Evolutionary conservation across 2,329 filamentous ascomycete genomes (phyloP).

Genomic region (Sordariomycetes sp.): DNA sequence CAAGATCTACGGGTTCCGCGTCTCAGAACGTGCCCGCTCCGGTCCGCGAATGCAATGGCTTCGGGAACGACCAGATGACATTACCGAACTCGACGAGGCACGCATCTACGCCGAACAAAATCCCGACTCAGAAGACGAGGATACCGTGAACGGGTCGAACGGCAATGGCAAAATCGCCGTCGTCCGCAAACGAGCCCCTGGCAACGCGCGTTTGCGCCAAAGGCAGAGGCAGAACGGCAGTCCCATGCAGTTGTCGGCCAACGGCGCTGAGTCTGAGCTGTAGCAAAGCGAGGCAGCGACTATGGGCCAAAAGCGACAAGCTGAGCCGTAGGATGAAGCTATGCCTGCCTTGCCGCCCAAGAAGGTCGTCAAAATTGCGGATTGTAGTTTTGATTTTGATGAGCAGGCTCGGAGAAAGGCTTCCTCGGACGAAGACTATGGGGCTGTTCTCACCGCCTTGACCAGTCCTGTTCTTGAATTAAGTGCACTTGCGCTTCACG

Average conservation of each 20-base stretch:
- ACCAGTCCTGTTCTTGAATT: no score
- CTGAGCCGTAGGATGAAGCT: no score
- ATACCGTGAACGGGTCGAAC: conserved; percentile 29
- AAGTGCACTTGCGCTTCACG: no score
- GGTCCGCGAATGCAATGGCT: conserved; percentile 97
- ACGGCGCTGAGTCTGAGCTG: conserved; percentile 49
- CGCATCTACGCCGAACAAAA: conserved; percentile 42
- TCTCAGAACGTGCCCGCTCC: conserved; percentile 80
- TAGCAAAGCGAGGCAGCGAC: conserved; percentile 14
- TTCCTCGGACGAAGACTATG: no score
- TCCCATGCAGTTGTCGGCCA: conserved; percentile 46
- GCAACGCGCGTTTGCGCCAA: conserved; percentile 29
- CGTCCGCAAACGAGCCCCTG: conserved; percentile 33
- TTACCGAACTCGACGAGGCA: conserved; percentile 80
- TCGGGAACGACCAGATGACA: conserved; percentile 69
- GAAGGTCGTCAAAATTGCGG: no score
- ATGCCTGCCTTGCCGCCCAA: no score
- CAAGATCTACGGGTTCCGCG: conserved; percentile 91
- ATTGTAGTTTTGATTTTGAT: no score
- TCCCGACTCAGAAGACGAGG: conserved; percentile 49
- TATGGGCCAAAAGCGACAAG: conserved; percentile 3
- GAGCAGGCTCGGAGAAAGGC: no score
- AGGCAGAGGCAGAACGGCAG: conserved; percentile 43
- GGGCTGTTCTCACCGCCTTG: no score
- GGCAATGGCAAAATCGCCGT: conserved; percentile 12